A percentile compares a stretch with the other conserved stretches of the same genome.
phyloP scores from a whole-genome alignment of 352 stramenopile genomes.

The Phytophthora hibernalis region DNA sequence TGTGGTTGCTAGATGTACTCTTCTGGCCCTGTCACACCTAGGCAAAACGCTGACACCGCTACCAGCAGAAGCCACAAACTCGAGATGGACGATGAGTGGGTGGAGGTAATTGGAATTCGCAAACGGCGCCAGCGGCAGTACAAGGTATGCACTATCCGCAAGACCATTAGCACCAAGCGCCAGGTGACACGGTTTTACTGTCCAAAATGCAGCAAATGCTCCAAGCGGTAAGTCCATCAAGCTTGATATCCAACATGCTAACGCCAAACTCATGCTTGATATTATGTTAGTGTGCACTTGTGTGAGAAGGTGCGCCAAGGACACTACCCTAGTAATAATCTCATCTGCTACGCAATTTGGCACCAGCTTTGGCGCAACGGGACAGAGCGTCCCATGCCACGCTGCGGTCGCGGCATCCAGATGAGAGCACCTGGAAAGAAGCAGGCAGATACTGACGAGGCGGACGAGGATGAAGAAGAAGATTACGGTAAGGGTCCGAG shows the following conservation, averaged over 20 bases:
- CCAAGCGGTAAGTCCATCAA: conserved; percentile 9
- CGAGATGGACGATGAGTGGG: too few species aligned
- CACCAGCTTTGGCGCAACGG: conserved; percentile 10
- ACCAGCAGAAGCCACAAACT: background rate
- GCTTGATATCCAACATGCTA: background rate
- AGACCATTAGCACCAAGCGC: conserved; percentile 1
- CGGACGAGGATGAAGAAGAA: background rate
- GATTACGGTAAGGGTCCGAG: background rate
- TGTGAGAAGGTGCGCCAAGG: conserved; percentile 13
- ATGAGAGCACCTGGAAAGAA: conserved; percentile 1
- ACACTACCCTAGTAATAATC: background rate
- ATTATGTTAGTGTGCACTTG: conserved; percentile 8
- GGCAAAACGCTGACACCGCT: background rate
- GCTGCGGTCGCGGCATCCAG: conserved; percentile 6
- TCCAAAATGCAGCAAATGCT: conserved; percentile 1
- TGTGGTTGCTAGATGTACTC: conserved; percentile 1
- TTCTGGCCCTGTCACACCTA: background rate
- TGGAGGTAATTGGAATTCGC: conserved; percentile 8
- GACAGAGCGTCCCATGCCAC: background rate
- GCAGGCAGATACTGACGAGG: background rate
- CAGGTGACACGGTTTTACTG: conserved; percentile 16
- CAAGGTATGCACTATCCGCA: conserved; percentile 9
- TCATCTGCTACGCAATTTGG: conserved; percentile 8
- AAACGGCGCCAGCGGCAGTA: conserved; percentile 7
- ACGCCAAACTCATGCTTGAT: background rate